A percentile compares a stretch with the other conserved stretches of the same genome.
phyloP scores from a whole-genome alignment of 2,329 filamentous ascomycete genomes.

The Penicillium sp. region DNA sequence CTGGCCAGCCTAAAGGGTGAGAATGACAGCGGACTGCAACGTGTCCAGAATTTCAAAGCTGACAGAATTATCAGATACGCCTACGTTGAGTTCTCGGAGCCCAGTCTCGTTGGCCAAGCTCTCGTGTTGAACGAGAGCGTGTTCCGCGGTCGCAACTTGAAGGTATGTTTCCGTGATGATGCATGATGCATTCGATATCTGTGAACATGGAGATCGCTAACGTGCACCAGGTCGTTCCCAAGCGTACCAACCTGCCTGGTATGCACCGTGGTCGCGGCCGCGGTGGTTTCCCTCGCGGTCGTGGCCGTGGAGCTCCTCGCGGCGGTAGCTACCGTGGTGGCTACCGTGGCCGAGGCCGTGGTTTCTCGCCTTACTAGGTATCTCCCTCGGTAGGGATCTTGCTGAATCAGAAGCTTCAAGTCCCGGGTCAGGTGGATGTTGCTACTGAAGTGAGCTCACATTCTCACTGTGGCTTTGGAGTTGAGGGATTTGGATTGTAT shows the following conservation, averaged over 20 bases:
- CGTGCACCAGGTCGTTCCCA: conserved; percentile 69
- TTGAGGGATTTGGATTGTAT: conserved; percentile 33
- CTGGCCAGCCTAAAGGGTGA: conserved; percentile 97
- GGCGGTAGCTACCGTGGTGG: conserved; percentile 53
- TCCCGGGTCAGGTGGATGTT: not conserved
- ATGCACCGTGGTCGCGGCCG: conserved; percentile 74
- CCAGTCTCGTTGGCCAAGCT: conserved; percentile 87
- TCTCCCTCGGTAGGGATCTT: conserved; percentile 2
- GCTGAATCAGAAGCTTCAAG: not conserved
- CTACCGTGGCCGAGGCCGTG: conserved; percentile 50
- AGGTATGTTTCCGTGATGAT: conserved; percentile 60
- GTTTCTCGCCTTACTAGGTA: conserved; percentile 49
- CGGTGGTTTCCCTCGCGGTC: conserved; percentile 55
- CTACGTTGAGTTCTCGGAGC: conserved; percentile 97
- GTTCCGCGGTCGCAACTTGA: conserved; percentile 92
- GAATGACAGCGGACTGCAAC: not conserved
- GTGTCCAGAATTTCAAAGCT: not conserved
- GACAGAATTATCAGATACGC: conserved; percentile 70
- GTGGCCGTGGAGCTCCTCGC: conserved; percentile 56
- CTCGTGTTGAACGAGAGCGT: conserved; percentile 95
- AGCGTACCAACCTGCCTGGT: conserved; percentile 94
- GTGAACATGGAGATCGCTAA: not conserved
- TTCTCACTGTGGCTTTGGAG: conserved; percentile 29
- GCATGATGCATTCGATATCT: not conserved
- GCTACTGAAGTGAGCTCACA: conserved; percentile 1